phyloP scores from a whole-genome alignment of 495 filamentous ascomycete species.

The Daldinia decipiens region DNA sequence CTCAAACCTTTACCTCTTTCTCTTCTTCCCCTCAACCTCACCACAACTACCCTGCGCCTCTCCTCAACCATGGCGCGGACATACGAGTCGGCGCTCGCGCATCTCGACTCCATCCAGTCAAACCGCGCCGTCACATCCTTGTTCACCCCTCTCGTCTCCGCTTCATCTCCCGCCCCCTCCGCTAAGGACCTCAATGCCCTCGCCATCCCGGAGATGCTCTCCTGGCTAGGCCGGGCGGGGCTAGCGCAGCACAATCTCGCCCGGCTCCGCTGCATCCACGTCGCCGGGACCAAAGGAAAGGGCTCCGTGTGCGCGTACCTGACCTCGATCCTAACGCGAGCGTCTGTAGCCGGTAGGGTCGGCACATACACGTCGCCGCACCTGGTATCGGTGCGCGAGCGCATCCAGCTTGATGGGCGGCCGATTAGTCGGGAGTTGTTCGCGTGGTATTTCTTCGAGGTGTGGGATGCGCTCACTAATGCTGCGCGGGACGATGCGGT shows the following conservation, averaged over 20 bases:
- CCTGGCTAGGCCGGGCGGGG: conserved; percentile 79
- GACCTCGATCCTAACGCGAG: conserved; percentile 57
- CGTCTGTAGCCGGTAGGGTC: conserved; percentile 50
- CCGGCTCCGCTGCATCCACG: conserved; percentile 60
- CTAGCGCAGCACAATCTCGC: conserved; percentile 60
- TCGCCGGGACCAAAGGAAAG: conserved; percentile 72
- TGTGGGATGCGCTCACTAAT: conserved; percentile 67
- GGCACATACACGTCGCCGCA: conserved; percentile 77
- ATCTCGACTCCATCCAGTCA: conserved; percentile 77
- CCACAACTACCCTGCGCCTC: neutral
- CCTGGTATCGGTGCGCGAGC: conserved; percentile 68
- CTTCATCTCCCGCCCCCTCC: conserved; percentile 15
- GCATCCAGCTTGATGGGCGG: conserved; percentile 68
- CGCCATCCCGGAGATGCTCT: conserved; percentile 87
- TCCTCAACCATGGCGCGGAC: conserved; percentile 44
- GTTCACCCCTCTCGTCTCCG: conserved; percentile 38
- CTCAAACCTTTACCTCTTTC: neutral
- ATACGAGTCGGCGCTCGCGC: conserved; percentile 54
- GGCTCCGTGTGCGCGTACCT: conserved; percentile 63
- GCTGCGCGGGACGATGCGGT: conserved; percentile 56
- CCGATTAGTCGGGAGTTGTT: conserved; percentile 65
- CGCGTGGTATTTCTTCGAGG: conserved; percentile 70
- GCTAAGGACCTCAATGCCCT: conserved; percentile 69
- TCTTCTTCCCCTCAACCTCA: neutral
- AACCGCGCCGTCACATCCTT: conserved; percentile 70